Percentiles rank a stretch among this genome's conserved stretches.
These are phyloP conservation scores for Gillenia trifoliata DNA, from an alignment of 306 rosid genomes.

Conservation along the genomic window DNA sequence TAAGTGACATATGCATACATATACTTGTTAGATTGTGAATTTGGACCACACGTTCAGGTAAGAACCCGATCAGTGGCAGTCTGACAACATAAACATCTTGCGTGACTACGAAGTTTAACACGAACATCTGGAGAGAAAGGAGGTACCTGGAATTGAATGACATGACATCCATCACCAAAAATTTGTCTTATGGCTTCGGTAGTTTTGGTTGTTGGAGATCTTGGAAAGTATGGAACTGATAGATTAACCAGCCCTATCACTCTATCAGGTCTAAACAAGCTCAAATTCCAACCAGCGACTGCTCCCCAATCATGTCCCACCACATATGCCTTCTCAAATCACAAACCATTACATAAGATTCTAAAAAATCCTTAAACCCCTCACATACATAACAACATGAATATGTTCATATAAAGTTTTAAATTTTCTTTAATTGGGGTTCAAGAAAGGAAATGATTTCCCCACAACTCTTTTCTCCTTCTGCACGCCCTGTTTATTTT, in stretches of 20 bases:
- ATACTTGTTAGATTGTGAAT: not conserved
- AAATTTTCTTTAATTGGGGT: not conserved
- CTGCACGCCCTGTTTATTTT: not conserved
- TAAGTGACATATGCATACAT: not conserved
- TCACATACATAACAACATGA: not conserved
- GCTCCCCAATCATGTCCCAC: conserved; percentile 75
- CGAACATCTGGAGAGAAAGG: not conserved
- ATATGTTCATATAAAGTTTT: not conserved
- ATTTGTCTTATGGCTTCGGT: conserved; percentile 32
- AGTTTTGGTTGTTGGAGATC: conserved; percentile 38
- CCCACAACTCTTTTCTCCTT: not conserved
- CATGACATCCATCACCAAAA: conserved; percentile 44
- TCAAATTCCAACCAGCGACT: conserved; percentile 46
- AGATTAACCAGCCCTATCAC: conserved; percentile 53
- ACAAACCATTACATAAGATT: not conserved
- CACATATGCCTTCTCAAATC: conserved; percentile 41
- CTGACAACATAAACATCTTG: too few relatives aligned
- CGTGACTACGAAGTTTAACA: too few relatives aligned
- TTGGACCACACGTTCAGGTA: not conserved
- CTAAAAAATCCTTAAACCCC: not conserved
- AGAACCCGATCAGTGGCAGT: too few relatives aligned
- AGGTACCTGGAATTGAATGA: conserved; percentile 68
- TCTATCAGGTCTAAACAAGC: conserved; percentile 65
- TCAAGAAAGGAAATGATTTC: too few relatives aligned
- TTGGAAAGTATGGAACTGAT: conserved; percentile 50